A percentile compares a stretch with the other conserved stretches of the same genome.
Evolutionary conservation across 768 basidiomycete genomes (phyloP).

Genomic region (Phaffia tasmanica): DNA sequence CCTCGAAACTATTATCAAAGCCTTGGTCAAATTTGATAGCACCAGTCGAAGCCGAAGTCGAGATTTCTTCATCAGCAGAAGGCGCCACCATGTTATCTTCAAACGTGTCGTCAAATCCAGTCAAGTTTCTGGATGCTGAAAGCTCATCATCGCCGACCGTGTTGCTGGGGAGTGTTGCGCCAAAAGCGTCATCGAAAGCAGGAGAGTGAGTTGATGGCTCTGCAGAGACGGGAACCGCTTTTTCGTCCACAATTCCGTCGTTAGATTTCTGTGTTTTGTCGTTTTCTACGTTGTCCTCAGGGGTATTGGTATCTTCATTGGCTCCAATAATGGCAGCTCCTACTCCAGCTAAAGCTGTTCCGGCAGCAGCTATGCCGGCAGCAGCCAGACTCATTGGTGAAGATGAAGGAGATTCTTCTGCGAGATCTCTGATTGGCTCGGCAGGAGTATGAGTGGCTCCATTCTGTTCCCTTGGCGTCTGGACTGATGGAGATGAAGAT

Average conservation of each 20-base stretch:
- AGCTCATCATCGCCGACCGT: no score
- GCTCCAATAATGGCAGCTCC: slow-evolving; percentile 30
- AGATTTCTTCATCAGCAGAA: no score
- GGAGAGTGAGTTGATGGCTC: not conserved
- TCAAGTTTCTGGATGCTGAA: no score
- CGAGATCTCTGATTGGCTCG: slow-evolving; percentile 26
- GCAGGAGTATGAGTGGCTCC: slow-evolving; percentile 5
- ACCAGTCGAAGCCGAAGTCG: no score
- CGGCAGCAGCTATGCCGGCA: slow-evolving; percentile 25
- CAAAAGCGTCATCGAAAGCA: slow-evolving; percentile 20
- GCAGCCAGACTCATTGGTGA: slow-evolving; percentile 10
- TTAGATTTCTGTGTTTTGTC: slow-evolving; percentile 13
- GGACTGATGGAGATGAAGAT: slow-evolving; percentile 5
- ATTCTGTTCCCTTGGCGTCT: no score
- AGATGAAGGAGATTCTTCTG: slow-evolving; percentile 4
- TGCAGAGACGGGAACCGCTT: not conserved
- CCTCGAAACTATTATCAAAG: slow-evolving; percentile 14
- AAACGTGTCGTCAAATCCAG: no score
- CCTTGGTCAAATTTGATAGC: not conserved
- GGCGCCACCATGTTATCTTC: no score
- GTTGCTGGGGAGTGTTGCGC: not conserved
- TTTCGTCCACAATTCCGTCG: slow-evolving; percentile 22
- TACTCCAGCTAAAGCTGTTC: slow-evolving; percentile 29
- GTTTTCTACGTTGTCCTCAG: slow-evolving; percentile 7
- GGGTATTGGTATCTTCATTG: slow-evolving; percentile 19